These are phyloP conservation scores for Amauroascus niger DNA, from an alignment of 2,329 filamentous ascomycete genomes.

Conservation along the genomic window DNA sequence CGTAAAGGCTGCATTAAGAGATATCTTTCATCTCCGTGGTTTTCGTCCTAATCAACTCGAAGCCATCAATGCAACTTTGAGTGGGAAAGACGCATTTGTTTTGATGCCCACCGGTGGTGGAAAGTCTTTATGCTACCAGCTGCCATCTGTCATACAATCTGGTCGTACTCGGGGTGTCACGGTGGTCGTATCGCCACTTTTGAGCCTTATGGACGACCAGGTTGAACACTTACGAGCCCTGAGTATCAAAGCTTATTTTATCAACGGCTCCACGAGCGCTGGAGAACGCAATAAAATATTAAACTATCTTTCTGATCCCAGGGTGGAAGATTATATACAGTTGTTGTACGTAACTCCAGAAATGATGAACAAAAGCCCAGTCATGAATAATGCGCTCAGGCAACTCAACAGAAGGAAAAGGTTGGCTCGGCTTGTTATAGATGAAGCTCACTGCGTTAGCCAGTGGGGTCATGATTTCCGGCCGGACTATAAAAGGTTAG, in stretches of 20 bases:
- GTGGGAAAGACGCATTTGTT: constrained; percentile 82
- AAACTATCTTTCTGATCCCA: constrained; percentile 49
- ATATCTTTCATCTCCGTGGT: constrained; percentile 71
- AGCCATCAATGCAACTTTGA: constrained; percentile 86
- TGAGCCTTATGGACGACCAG: constrained; percentile 97
- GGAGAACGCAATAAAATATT: constrained; percentile 59
- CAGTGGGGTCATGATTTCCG: constrained; percentile 99
- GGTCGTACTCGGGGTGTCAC: constrained; percentile 81
- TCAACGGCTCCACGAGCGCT: constrained; percentile 65
- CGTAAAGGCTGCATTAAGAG: constrained; percentile 67
- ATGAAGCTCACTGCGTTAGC: constrained; percentile 98
- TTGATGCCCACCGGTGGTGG: constrained; percentile 97
- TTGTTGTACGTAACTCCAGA: constrained; percentile 93
- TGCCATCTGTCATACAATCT: constrained; percentile 72
- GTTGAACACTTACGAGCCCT: constrained; percentile 69
- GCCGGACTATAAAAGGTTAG: constrained; percentile 84
- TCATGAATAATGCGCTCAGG: constrained; percentile 56
- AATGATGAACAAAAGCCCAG: constrained; percentile 76
- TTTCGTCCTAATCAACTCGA: constrained; percentile 90
- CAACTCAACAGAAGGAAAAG: constrained; percentile 59
- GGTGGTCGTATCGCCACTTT: constrained; percentile 83
- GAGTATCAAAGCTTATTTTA: constrained; percentile 66
- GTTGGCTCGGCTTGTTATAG: constrained; percentile 85
- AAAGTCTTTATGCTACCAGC: constrained; percentile 92
- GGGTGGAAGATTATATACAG: constrained; percentile 68